phyloP scores from a whole-genome alignment of 2,329 filamentous ascomycete species.

The Nigrograna mackinnonii region DNA sequence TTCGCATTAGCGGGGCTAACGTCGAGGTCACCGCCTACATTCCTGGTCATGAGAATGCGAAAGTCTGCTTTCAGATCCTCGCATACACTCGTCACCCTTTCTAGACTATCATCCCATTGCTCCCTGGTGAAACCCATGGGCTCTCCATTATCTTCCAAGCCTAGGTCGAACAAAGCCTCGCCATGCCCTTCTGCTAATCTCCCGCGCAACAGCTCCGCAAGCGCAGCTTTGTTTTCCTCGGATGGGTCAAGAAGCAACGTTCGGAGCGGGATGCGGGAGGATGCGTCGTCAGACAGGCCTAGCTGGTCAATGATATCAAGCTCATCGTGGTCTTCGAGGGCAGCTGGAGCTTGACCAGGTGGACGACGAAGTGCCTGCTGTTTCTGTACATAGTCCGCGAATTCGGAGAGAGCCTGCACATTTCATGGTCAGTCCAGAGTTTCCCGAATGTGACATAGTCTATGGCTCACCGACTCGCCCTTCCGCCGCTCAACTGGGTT shows the following conservation, averaged over 20 bases:
- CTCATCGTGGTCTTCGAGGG: conserved; percentile 75
- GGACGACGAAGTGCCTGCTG: conserved; percentile 74
- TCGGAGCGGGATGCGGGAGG: conserved; percentile 67
- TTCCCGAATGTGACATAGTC: not conserved
- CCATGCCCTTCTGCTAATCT: conserved; percentile 83
- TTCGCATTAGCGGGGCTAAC: conserved; percentile 67
- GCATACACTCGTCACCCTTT: conserved; percentile 67
- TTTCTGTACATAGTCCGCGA: conserved; percentile 95
- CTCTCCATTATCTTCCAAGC: conserved; percentile 87
- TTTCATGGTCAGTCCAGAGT: not conserved
- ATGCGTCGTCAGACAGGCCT: conserved; percentile 70
- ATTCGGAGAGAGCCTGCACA: conserved; percentile 89
- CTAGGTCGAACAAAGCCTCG: conserved; percentile 89
- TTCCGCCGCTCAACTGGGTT: conserved; percentile 79
- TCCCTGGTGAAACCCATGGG: conserved; percentile 74
- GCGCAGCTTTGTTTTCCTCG: conserved; percentile 63
- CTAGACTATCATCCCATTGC: conserved; percentile 76
- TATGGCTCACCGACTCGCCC: conserved; percentile 74
- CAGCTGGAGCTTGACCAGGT: conserved; percentile 34
- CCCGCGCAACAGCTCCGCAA: conserved; percentile 67
- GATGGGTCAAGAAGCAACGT: conserved; percentile 68
- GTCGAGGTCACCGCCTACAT: conserved; percentile 78
- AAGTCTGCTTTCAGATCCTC: conserved; percentile 72
- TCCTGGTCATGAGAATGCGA: conserved; percentile 83
- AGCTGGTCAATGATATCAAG: conserved; percentile 86